Evolutionary conservation across 805 yeast genomes (phyloP).

Genomic region (Saccharomycopsis guyanensis): DNA sequence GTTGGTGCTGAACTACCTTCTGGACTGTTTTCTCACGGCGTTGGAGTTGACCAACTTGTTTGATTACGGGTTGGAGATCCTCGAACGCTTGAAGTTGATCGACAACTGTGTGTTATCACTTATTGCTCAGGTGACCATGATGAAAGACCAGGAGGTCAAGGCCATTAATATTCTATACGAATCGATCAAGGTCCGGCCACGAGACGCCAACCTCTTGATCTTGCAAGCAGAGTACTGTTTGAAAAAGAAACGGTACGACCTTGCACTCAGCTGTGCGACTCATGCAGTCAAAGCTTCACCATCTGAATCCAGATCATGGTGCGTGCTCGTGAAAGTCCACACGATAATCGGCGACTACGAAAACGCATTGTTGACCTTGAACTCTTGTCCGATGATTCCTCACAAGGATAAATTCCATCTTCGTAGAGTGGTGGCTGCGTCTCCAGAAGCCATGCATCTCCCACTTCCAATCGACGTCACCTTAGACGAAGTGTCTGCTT

Average conservation of each 20-base stretch:
- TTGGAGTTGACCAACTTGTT: conserved; percentile 59
- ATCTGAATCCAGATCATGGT: conserved; percentile 71
- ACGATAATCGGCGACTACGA: conserved; percentile 59
- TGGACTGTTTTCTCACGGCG: conserved; percentile 63
- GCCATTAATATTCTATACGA: conserved; percentile 47
- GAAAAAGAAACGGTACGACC: conserved; percentile 43
- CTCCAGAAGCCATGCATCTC: conserved; percentile 51
- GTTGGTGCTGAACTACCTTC: conserved; percentile 55
- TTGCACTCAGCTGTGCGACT: conserved; percentile 52
- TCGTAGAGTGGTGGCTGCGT: conserved; percentile 50
- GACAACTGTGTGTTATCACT: conserved; percentile 56
- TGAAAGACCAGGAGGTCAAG: conserved; percentile 51
- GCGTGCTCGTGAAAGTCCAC: conserved; percentile 54
- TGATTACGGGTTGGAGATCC: conserved; percentile 51
- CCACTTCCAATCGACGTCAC: conserved; percentile 74
- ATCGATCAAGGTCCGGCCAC: conserved; percentile 41
- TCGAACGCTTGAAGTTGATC: conserved; percentile 40
- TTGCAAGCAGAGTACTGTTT: conserved; percentile 53
- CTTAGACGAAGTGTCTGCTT: conserved; percentile 56
- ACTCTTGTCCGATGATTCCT: conserved; percentile 77
- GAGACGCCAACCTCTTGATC: conserved; percentile 48
- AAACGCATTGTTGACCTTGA: conserved; percentile 62
- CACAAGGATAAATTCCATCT: conserved; percentile 59
- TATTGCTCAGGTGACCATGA: conserved; percentile 44
- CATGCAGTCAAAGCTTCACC: conserved; percentile 68